These are phyloP conservation scores for Podaxis sp. DNA, from an alignment of 768 basidiomycete genomes.

Conservation along the genomic window DNA sequence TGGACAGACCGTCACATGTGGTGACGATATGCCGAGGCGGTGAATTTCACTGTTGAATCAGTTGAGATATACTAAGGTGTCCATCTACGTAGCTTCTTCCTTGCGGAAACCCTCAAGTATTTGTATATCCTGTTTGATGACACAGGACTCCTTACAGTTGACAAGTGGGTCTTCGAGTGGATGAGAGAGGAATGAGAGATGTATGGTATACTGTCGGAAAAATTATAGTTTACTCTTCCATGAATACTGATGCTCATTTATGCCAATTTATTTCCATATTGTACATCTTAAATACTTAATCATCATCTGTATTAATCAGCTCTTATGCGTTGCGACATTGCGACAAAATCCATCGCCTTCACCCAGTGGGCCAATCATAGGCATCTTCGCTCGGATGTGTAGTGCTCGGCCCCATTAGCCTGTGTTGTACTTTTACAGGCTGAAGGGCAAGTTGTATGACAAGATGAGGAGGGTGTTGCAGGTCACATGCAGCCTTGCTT, in stretches of 20 bases:
- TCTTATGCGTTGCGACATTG: no score
- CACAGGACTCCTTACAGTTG: constrained; percentile 49
- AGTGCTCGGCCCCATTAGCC: no score
- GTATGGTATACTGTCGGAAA: constrained; percentile 30
- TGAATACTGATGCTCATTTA: neutral
- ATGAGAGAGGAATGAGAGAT: constrained; percentile 43
- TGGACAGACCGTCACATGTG: constrained; percentile 26
- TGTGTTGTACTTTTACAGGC: no score
- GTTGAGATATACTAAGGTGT: neutral
- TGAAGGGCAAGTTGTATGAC: no score
- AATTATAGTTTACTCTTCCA: neutral
- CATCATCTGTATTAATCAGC: neutral
- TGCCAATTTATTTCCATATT: neutral
- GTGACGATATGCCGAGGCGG: constrained; percentile 53
- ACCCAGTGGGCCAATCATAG: no score
- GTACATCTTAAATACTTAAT: neutral
- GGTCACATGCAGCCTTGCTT: no score
- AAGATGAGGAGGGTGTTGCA: no score
- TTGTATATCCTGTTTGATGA: constrained; percentile 65
- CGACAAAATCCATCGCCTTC: no score
- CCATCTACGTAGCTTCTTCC: constrained; percentile 29
- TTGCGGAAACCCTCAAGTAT: constrained; percentile 61
- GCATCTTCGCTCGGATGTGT: no score
- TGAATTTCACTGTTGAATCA: neutral
- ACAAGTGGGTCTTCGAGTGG: constrained; percentile 61